phyloP scores from a whole-genome alignment of 139 green algal genomes.

The Bryopsis sp. region DNA sequence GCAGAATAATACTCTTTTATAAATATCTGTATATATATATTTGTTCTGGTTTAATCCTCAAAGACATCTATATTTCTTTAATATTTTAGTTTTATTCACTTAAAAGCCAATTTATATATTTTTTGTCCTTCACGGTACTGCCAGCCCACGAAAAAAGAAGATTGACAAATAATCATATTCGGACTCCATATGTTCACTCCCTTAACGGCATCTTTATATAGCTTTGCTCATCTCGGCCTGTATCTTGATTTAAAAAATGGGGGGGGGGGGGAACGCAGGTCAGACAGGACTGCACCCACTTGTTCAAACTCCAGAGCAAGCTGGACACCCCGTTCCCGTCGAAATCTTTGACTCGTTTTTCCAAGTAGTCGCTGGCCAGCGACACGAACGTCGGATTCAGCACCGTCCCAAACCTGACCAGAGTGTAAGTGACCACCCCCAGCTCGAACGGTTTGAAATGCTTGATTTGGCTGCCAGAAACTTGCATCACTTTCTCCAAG shows the following conservation, averaged over 20 bases:
- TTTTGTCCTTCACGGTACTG: neutral
- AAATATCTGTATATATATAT: neutral
- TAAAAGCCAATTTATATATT: neutral
- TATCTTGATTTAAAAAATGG: neutral
- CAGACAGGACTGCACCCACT: neutral
- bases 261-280: neutral
- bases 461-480: neutral
- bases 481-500: neutral
- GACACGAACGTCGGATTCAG: neutral
- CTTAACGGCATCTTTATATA: neutral
- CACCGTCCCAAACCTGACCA: neutral
- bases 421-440: neutral
- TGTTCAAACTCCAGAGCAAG: neutral
- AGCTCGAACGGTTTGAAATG: neutral
- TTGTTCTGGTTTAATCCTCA: neutral
- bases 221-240: neutral
- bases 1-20: neutral
- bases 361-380: neutral
- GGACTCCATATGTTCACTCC: neutral
- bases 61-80: neutral
- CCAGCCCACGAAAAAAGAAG: neutral
- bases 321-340: neutral
- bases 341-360: neutral
- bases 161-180: neutral
- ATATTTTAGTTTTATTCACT: neutral